Evolutionary conservation across 768 basidiomycete genomes (phyloP), one percentile per base, ranked within the genome.

Genomic region (Daedaleopsis nitida): DNA sequence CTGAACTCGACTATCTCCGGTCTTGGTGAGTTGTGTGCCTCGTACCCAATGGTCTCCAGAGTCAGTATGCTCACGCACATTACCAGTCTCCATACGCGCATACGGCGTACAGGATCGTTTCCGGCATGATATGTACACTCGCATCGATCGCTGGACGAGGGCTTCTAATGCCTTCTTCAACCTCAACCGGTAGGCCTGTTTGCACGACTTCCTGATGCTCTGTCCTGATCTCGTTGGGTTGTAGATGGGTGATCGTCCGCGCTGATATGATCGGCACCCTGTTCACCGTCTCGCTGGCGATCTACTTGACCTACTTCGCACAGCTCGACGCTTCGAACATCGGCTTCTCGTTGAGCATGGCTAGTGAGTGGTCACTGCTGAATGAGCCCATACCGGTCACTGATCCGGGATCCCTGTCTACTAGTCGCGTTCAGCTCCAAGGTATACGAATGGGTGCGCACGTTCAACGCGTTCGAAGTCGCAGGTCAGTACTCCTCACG

Each of bases 1-100:
- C 81, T 86, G 63, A 77, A 79, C 6, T 82, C 84, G 19, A 79
- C 82, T 0, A 77, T 85, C 37, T 69, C 77, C n/a, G 85, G 85
- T 38, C 65, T 83, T 17, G 68, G 78, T 80, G 53, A 54, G 74
- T 68, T 17, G 3, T 23, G 16, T 12, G 4, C 6, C 19, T 16
- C 1, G 21, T n/a, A 19, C 14, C 1, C 17, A 1, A 14, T 43
- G 6, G 34, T 6, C 9, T 21, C 6, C 23, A 14, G 1, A 7
- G n/a, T 37, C 53, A 35, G 54, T 23, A 9, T 35, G 13, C 27
- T 32, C 4, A 32, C 27, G n/a, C n/a, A 32, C 27, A 32, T 9
- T 24, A 32, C 66, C 69, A 75, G 69, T 70, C 12, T 81, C 81
- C 1, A 81, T 86, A 27, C 75, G 84, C 3, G 84, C 84, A 1